A percentile compares a stretch with the other conserved stretches of the same genome.
These are phyloP conservation scores for Botrytis tulipae DNA, from an alignment of 2,329 filamentous ascomycete species.

Conservation along the genomic window DNA sequence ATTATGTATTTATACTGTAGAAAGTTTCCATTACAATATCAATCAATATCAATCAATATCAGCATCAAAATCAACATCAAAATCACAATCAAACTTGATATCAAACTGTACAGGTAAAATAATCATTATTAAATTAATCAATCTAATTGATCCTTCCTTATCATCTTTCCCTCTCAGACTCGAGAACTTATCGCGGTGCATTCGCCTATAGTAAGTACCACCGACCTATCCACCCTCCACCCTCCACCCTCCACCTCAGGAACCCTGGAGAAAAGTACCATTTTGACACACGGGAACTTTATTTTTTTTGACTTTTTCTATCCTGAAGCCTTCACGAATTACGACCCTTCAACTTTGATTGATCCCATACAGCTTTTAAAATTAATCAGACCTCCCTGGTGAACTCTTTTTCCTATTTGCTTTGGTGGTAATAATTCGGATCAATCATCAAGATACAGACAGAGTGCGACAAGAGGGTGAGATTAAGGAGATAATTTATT, in stretches of 20 bases:
- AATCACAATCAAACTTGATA: background rate
- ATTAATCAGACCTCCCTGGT: background rate
- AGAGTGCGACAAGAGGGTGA: background rate
- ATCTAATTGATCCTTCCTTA: background rate
- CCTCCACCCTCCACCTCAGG: background rate
- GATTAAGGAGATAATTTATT: background rate
- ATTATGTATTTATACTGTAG: too few species aligned
- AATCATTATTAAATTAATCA: background rate
- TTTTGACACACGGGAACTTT: background rate
- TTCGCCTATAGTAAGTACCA: background rate
- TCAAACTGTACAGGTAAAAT: background rate
- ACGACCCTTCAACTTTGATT: background rate
- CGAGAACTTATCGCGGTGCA: conserved; percentile 22
- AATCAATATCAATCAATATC: background rate
- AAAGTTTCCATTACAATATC: background rate
- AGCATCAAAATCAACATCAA: background rate
- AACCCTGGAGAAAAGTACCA: background rate
- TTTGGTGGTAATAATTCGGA: background rate
- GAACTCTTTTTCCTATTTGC: background rate
- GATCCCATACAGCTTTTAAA: background rate
- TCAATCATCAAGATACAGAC: background rate
- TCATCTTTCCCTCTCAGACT: conserved; percentile 8
- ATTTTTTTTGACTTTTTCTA: background rate
- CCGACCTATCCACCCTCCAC: background rate
- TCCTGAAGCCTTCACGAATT: background rate